A percentile compares a stretch with the other conserved stretches of the same genome.
These are phyloP conservation scores for Monosporascus sp. DNA, from an alignment of 2,329 filamentous ascomycete genomes.

Conservation along the genomic window DNA sequence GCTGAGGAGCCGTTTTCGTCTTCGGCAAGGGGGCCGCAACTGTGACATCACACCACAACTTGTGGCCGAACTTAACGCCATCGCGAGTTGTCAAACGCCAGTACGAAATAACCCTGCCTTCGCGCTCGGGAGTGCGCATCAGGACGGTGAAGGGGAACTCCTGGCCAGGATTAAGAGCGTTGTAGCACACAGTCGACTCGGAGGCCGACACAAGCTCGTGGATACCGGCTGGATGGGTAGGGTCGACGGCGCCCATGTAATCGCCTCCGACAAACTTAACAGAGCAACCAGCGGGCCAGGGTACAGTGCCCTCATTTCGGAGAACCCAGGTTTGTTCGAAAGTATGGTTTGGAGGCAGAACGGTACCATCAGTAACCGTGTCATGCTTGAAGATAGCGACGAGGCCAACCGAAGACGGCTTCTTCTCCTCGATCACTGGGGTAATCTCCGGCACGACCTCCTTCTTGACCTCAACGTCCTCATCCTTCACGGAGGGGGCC, in stretches of 20 bases:
- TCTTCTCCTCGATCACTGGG: constrained; percentile 17
- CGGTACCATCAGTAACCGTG: constrained; percentile 70
- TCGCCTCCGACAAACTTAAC: constrained; percentile 92
- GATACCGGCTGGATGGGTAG: constrained; percentile 71
- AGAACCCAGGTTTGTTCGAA: constrained; percentile 93
- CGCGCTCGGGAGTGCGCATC: constrained; percentile 71
- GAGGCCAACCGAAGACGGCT: constrained; percentile 25
- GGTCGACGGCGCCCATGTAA: constrained; percentile 90
- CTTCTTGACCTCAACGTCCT: constrained; percentile 21
- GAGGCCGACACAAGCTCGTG: constrained; percentile 71
- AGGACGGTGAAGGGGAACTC: constrained; percentile 75
- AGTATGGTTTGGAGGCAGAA: constrained; percentile 61
- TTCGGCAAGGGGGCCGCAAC: constrained; percentile 62
- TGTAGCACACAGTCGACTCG: constrained; percentile 72
- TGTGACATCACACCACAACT: constrained; percentile 88
- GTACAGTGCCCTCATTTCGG: constrained; percentile 69
- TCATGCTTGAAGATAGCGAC: constrained; percentile 68
- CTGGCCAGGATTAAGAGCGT: constrained; percentile 65
- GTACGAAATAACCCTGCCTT: constrained; percentile 84
- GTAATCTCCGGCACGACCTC: constrained; percentile 8
- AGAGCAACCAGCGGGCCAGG: constrained; percentile 86
- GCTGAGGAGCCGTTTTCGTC: constrained; percentile 39
- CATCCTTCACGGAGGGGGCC: constrained; percentile 20
- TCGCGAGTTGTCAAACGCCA: constrained; percentile 86
- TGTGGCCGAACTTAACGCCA: constrained; percentile 81